A percentile compares a stretch with the other conserved stretches of the same genome.
Evolutionary conservation across 305 asterid genomes (phyloP).

Genomic region (Euphrasia arctica): DNA sequence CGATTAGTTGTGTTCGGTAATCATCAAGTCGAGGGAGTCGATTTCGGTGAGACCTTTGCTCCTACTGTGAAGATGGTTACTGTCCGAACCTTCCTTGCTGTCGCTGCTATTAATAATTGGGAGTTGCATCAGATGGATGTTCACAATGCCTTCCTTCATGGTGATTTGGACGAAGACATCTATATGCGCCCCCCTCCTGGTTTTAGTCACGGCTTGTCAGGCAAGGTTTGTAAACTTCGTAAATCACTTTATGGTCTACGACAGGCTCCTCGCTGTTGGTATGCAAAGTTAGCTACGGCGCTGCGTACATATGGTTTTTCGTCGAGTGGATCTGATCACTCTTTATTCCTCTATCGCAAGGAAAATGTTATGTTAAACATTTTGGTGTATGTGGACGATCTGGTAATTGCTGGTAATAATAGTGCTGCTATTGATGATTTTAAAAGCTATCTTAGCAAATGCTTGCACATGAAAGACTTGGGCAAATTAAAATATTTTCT

Average conservation of each 20-base stretch:
- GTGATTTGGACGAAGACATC: background rate
- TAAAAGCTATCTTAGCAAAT: too few relatives aligned
- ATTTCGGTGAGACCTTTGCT: background rate
- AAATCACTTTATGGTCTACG: background rate
- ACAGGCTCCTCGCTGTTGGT: constrained; percentile 1
- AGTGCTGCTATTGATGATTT: background rate
- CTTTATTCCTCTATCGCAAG: background rate
- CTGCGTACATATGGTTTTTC: background rate
- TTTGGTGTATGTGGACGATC: background rate
- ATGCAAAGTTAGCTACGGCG: background rate
- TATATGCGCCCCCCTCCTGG: background rate
- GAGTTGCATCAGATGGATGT: too few relatives aligned
- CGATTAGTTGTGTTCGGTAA: background rate
- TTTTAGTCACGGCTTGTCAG: background rate
- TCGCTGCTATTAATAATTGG: too few relatives aligned
- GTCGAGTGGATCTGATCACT: background rate
- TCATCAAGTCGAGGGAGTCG: background rate
- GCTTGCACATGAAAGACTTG: too few relatives aligned
- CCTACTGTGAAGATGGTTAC: background rate
- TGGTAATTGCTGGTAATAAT: background rate
- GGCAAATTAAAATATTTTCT: too few relatives aligned
- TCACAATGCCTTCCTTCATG: background rate
- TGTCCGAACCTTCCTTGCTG: too few relatives aligned
- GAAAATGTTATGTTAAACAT: background rate
- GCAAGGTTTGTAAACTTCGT: background rate